Percentiles rank a stretch among this genome's conserved stretches.
phyloP scores from a whole-genome alignment of 2,329 filamentous ascomycete genomes.

The Diplodia intermedia region DNA sequence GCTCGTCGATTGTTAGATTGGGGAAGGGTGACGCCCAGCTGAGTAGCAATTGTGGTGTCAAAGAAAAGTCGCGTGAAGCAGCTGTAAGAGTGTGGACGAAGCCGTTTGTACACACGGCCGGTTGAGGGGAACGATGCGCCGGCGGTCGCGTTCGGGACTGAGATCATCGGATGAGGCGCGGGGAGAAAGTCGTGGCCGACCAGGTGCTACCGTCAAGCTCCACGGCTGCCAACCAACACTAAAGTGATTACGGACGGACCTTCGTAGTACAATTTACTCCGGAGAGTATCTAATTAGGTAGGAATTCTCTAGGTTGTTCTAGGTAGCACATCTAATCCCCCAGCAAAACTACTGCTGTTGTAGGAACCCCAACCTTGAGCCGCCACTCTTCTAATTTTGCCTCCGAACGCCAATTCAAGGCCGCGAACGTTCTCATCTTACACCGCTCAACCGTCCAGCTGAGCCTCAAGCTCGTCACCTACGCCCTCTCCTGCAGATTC shows the following conservation, averaged over 20 bases:
- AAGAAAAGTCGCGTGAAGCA: not conserved
- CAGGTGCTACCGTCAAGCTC: too few species aligned
- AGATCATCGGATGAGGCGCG: not conserved
- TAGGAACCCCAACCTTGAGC: not conserved
- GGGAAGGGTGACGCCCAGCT: not conserved
- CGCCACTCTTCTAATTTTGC: not conserved
- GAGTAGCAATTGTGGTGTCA: not conserved
- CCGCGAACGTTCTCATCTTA: not conserved
- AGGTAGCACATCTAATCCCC: slow-evolving; percentile 10
- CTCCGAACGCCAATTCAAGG: not conserved
- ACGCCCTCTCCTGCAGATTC: slow-evolving; percentile 57
- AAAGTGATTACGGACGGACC: not conserved
- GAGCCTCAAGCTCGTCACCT: slow-evolving; percentile 69
- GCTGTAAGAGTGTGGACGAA: not conserved
- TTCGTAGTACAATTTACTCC: slow-evolving; percentile 1
- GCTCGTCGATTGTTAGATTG: not conserved
- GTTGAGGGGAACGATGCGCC: not conserved
- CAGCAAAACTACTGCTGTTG: slow-evolving; percentile 3
- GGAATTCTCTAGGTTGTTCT: slow-evolving; percentile 14
- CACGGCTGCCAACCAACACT: not conserved
- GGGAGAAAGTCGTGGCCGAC: slow-evolving; percentile 9
- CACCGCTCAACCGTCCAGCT: slow-evolving; percentile 53
- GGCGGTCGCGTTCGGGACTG: slow-evolving; percentile 7
- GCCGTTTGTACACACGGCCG: not conserved
- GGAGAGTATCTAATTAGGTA: not conserved